Percentiles rank a stretch among this genome's conserved stretches.
These are phyloP conservation scores for Mycena filopes DNA, from an alignment of 768 basidiomycete genomes.

Conservation along the genomic window DNA sequence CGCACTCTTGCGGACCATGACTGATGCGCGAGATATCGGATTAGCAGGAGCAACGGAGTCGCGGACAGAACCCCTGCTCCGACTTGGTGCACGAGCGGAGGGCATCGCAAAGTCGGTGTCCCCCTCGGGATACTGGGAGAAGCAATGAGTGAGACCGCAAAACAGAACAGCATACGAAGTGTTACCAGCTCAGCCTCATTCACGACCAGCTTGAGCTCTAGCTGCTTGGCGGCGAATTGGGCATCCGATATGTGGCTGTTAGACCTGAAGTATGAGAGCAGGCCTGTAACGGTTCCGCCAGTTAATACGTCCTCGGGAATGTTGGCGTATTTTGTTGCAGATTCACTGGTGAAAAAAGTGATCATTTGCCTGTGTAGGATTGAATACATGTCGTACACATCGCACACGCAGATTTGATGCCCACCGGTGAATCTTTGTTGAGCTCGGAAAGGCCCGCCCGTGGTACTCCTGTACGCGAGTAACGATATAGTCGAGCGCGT, in stretches of 20 bases:
- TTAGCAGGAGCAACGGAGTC: no score
- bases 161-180: no score
- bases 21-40: no score
- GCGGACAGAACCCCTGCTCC: no score
- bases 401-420: neutral
- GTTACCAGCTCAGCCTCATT: neutral
- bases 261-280: neutral
- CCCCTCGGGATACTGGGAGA: neutral
- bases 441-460: neutral
- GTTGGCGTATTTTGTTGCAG: neutral
- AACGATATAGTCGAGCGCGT: neutral
- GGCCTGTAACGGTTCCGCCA: slow-evolving; percentile 9
- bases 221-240: neutral
- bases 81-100: no score
- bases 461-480: neutral
- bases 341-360: slow-evolving; percentile 12
- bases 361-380: neutral
- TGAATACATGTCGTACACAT: no score
- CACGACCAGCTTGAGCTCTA: slow-evolving; percentile 7
- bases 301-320: neutral
- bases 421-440: slow-evolving; percentile 10
- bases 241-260: slow-evolving; percentile 7
- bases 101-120: neutral
- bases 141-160: neutral
- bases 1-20: slow-evolving; percentile 8